These are phyloP conservation scores for Tympanopsis confertula DNA, from an alignment of 2,329 filamentous ascomycete species.

Conservation along the genomic window DNA sequence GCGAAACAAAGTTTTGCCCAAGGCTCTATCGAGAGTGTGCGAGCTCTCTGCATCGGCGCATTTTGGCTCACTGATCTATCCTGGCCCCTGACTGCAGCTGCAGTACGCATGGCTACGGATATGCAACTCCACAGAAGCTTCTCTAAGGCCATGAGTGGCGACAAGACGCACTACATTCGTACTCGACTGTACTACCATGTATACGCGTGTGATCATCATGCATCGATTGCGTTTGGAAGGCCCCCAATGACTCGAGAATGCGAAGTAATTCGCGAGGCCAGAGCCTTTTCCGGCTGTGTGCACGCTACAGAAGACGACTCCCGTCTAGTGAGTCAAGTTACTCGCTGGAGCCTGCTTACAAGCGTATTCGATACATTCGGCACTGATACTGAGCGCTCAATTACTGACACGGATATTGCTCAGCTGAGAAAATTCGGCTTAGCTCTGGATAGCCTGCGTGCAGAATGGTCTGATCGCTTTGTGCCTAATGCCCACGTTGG, in stretches of 20 bases:
- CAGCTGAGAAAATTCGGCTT: slow-evolving; percentile 9
- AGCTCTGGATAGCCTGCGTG: slow-evolving; percentile 9
- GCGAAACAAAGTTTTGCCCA: slow-evolving; percentile 5
- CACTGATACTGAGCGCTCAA: slow-evolving; percentile 5
- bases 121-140: slow-evolving; percentile 23
- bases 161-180: slow-evolving; percentile 16
- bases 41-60: slow-evolving; percentile 21
- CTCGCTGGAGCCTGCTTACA: slow-evolving; percentile 2
- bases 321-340: slow-evolving; percentile 4
- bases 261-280: background rate
- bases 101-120: slow-evolving; percentile 23
- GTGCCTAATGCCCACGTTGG: slow-evolving; percentile 13
- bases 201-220: slow-evolving; percentile 25
- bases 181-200: slow-evolving; percentile 24
- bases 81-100: slow-evolving; percentile 9
- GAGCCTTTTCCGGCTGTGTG: background rate
- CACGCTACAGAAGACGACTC: slow-evolving; percentile 4
- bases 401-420: slow-evolving; percentile 7
- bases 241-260: background rate
- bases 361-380: slow-evolving; percentile 2
- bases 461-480: slow-evolving; percentile 11
- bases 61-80: slow-evolving; percentile 19
- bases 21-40: slow-evolving; percentile 11
- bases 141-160: slow-evolving; percentile 16
- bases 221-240: slow-evolving; percentile 6